These are phyloP conservation scores for Zygoascus ofunaensis DNA, from an alignment of 805 yeast species.

Conservation along the genomic window DNA sequence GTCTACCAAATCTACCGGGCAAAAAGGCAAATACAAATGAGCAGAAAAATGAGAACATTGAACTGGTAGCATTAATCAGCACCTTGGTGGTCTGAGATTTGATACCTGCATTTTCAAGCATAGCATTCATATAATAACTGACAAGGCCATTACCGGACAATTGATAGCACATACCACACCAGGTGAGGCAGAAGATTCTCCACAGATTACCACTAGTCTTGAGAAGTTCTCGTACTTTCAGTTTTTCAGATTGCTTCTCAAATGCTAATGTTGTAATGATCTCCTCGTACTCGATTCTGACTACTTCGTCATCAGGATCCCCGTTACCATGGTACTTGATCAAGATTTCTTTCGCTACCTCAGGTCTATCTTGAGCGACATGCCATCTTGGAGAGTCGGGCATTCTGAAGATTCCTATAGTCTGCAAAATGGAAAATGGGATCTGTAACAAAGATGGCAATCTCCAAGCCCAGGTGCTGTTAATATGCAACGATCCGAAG, in stretches of 20 bases:
- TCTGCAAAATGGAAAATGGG: conserved; percentile 51
- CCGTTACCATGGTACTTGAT: conserved; percentile 7
- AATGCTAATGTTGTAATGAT: conserved; percentile 10
- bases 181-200: conserved; percentile 6
- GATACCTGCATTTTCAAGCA: conserved; percentile 45
- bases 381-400: conserved; percentile 86
- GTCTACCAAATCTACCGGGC: conserved; percentile 2
- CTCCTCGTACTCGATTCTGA: conserved; percentile 12
- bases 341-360: conserved; percentile 44
- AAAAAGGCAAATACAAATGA: conserved; percentile 1
- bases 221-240: conserved; percentile 4
- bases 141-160: conserved; percentile 15
- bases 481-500: conserved; percentile 45
- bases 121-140: conserved; percentile 39
- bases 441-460: conserved; percentile 66
- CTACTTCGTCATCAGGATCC: conserved; percentile 6
- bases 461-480: conserved; percentile 50
- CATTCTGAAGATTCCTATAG: conserved; percentile 38
- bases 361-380: conserved; percentile 49
- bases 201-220: conserved; percentile 6
- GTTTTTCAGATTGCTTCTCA: conserved; percentile 11
- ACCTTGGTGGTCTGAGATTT: conserved; percentile 20
- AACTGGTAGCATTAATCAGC: conserved; percentile 4
- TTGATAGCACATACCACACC: conserved; percentile 7
- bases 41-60: too few relatives aligned